Evolutionary conservation across 768 basidiomycete genomes (phyloP).

Genomic region (Boletellus emodensis): DNA sequence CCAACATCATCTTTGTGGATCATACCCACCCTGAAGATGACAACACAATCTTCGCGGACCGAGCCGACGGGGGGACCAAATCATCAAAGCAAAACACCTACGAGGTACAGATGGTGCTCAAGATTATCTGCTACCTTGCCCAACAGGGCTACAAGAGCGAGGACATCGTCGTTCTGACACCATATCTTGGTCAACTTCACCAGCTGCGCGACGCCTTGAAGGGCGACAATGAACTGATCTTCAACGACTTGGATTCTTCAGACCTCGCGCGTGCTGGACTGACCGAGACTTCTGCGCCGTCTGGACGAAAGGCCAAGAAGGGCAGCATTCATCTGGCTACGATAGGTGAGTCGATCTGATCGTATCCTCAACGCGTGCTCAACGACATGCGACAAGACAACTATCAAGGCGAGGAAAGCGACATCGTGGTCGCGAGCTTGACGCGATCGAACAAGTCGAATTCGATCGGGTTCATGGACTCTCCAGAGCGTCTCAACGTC

Average conservation of each 20-base stretch:
- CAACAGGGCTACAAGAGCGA: constrained; percentile 67
- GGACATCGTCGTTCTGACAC: constrained; percentile 63
- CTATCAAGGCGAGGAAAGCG: constrained; percentile 72
- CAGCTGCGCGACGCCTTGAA: constrained; percentile 44
- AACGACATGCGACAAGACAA: constrained; percentile 45
- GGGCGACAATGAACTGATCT: constrained; percentile 49
- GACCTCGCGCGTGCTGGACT: constrained; percentile 58
- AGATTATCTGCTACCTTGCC: constrained; percentile 58
- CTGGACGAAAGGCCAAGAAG: constrained; percentile 35
- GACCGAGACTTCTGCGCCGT: constrained; percentile 27
- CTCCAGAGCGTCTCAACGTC: constrained; percentile 67
- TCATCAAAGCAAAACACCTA: constrained; percentile 58
- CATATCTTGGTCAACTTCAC: constrained; percentile 62
- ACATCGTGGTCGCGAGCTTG: constrained; percentile 59
- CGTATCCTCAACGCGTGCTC: background rate
- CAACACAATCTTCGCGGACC: constrained; percentile 36
- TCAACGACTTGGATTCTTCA: constrained; percentile 57
- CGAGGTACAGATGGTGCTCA: constrained; percentile 61
- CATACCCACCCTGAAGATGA: constrained; percentile 58
- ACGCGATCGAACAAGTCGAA: constrained; percentile 54
- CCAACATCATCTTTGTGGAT: constrained; percentile 61
- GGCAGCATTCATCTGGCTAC: constrained; percentile 55
- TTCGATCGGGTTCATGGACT: constrained; percentile 68
- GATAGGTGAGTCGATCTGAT: constrained; percentile 43
- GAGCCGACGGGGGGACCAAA: constrained; percentile 39